phyloP scores from a whole-genome alignment of 2,329 filamentous ascomycete genomes.

The Neofusicoccum parvum region DNA sequence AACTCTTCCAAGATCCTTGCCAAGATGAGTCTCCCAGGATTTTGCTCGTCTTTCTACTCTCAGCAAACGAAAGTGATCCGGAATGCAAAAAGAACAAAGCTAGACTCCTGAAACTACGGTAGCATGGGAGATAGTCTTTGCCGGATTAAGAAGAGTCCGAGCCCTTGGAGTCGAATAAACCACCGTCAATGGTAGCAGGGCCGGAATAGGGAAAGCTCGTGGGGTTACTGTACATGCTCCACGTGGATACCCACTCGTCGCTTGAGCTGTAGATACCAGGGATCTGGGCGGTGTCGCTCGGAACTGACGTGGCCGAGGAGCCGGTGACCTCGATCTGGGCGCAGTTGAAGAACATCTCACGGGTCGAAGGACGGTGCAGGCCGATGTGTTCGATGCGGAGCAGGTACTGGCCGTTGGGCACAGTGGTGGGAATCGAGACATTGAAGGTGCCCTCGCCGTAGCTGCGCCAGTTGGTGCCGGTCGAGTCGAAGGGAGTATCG shows the following conservation, averaged over 20 bases:
- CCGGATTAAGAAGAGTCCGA: too few species aligned
- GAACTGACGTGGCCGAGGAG: constrained; percentile 33
- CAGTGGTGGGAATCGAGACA: constrained; percentile 42
- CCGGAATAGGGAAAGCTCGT: too few species aligned
- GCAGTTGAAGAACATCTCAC: constrained; percentile 51
- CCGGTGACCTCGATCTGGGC: constrained; percentile 48
- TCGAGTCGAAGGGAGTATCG: too few species aligned
- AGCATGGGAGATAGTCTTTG: too few species aligned
- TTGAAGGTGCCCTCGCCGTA: constrained; percentile 21
- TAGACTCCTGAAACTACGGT: too few species aligned
- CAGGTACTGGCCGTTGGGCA: constrained; percentile 48
- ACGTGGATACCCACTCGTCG: not conserved
- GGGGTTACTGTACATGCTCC: not conserved
- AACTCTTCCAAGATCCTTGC: too few species aligned
- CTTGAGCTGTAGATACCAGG: not conserved
- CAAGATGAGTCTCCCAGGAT: too few species aligned
- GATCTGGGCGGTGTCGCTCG: not conserved
- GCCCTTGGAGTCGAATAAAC: too few species aligned
- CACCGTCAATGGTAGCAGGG: too few species aligned
- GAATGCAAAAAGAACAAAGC: too few species aligned
- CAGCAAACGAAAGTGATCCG: too few species aligned
- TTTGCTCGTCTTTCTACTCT: too few species aligned
- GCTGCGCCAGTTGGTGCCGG: not conserved
- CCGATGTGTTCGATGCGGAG: constrained; percentile 51
- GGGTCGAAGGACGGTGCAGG: constrained; percentile 45